A percentile compares a stretch with the other conserved stretches of the same genome.
phyloP scores from a whole-genome alignment of 129 eudicot genomes.

The Arctium minus region DNA sequence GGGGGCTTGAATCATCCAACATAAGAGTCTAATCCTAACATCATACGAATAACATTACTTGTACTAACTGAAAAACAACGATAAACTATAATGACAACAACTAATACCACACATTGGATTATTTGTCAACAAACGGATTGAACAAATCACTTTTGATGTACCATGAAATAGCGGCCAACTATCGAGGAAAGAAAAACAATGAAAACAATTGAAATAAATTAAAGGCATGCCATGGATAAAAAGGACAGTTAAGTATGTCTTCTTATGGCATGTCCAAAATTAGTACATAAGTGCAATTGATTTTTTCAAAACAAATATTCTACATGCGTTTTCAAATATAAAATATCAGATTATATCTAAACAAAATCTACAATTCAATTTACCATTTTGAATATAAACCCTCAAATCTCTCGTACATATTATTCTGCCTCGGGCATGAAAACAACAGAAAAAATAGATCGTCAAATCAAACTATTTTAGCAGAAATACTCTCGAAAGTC shows the following conservation, averaged over 20 bases:
- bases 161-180: neutral
- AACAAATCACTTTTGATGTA: neutral
- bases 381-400: neutral
- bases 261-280: neutral
- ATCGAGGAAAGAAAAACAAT: neutral
- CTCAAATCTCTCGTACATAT: neutral
- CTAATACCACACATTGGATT: neutral
- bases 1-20: neutral
- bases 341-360: too few relatives aligned
- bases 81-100: neutral
- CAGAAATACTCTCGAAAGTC: neutral
- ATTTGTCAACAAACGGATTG: neutral
- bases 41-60: too few relatives aligned
- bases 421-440: neutral
- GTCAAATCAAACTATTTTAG: neutral
- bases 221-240: neutral
- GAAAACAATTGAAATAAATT: neutral
- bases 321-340: neutral
- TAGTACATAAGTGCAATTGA: neutral
- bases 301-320: neutral
- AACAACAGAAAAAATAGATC: neutral
- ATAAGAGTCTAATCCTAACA: neutral
- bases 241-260: neutral
- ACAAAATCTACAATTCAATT: neutral
- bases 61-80: neutral